Evolutionary conservation across 2,329 filamentous ascomycete species (phyloP).

Genomic region (Ophiobolus disseminans): DNA sequence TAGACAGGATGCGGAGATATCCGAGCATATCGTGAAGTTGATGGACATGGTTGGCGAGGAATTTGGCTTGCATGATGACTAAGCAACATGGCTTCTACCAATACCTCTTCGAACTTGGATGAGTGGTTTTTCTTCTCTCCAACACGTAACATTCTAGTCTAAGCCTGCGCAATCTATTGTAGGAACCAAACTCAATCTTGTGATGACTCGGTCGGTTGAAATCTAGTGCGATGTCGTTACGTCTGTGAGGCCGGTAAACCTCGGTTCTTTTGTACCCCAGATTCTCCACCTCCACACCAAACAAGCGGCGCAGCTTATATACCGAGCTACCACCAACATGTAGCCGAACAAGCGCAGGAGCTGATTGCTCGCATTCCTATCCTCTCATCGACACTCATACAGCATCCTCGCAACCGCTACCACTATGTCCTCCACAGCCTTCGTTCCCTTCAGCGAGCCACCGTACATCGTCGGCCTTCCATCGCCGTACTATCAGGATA

Average conservation of each 20-base stretch:
- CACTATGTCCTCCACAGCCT: conserved; percentile 40
- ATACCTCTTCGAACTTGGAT: no score
- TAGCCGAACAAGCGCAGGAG: conserved; percentile 1
- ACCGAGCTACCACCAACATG: conserved; percentile 12
- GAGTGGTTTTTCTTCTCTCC: no score
- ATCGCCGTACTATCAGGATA: conserved; percentile 72
- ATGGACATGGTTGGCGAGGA: conserved; percentile 51
- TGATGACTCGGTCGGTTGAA: no score
- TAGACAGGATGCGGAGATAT: conserved; percentile 67
- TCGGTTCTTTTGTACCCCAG: conserved; percentile 13
- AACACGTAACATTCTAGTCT: no score
- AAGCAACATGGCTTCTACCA: no score
- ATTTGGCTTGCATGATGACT: conserved; percentile 42
- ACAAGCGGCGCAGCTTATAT: conserved; percentile 3
- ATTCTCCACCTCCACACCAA: conserved; percentile 11
- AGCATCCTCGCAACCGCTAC: neutral
- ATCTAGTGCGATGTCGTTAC: no score
- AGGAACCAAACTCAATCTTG: no score
- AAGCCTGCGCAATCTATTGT: no score
- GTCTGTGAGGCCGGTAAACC: conserved; percentile 7
- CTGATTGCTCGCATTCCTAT: conserved; percentile 1
- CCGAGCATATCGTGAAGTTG: conserved; percentile 51
- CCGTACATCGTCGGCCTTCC: conserved; percentile 74
- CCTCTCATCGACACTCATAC: neutral
- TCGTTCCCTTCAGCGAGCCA: conserved; percentile 74